Evolutionary conservation across 2,329 filamentous ascomycete genomes (phyloP).

Genomic region (Podosphaera aphanis): DNA sequence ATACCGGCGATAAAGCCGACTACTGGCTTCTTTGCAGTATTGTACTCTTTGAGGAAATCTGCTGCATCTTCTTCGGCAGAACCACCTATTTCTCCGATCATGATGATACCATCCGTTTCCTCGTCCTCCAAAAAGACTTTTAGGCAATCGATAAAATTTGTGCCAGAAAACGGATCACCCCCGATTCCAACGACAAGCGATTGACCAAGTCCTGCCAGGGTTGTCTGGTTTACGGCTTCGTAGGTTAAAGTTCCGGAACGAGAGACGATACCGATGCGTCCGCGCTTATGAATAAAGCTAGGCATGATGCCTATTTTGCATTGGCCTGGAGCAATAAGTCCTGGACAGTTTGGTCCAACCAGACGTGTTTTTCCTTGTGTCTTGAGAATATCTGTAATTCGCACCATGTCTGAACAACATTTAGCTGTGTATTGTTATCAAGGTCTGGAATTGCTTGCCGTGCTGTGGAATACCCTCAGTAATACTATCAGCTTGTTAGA

Average conservation of each 20-base stretch:
- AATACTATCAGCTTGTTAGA: slow-evolving; percentile 27
- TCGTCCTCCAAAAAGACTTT: slow-evolving; percentile 88
- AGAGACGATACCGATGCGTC: slow-evolving; percentile 94
- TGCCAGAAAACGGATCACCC: slow-evolving; percentile 94
- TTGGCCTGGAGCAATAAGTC: slow-evolving; percentile 83
- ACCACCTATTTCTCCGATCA: slow-evolving; percentile 98
- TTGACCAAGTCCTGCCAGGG: slow-evolving; percentile 86
- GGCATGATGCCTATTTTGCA: slow-evolving; percentile 99
- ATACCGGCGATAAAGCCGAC: slow-evolving; percentile 98
- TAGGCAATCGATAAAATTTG: slow-evolving; percentile 99
- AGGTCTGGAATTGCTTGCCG: slow-evolving; percentile 29
- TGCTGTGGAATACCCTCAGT: slow-evolving; percentile 96
- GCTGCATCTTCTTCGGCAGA: slow-evolving; percentile 94
- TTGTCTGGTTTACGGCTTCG: slow-evolving; percentile 99
- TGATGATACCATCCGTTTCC: slow-evolving; percentile 97
- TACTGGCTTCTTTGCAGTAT: slow-evolving; percentile 83
- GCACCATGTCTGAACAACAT: slow-evolving; percentile 61
- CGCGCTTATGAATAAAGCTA: slow-evolving; percentile 98
- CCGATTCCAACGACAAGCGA: slow-evolving; percentile 96
- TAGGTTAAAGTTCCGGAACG: slow-evolving; percentile 96
- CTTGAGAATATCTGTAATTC: slow-evolving; percentile 95
- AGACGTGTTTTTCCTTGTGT: slow-evolving; percentile 91
- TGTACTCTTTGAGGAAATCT: slow-evolving; percentile 81
- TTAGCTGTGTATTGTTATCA: slow-evolving; percentile 5
- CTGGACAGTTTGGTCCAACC: slow-evolving; percentile 93